Evolutionary conservation across 2,329 filamentous ascomycete species (phyloP).

Genomic region (Monilinia vaccinii-corymbosi): DNA sequence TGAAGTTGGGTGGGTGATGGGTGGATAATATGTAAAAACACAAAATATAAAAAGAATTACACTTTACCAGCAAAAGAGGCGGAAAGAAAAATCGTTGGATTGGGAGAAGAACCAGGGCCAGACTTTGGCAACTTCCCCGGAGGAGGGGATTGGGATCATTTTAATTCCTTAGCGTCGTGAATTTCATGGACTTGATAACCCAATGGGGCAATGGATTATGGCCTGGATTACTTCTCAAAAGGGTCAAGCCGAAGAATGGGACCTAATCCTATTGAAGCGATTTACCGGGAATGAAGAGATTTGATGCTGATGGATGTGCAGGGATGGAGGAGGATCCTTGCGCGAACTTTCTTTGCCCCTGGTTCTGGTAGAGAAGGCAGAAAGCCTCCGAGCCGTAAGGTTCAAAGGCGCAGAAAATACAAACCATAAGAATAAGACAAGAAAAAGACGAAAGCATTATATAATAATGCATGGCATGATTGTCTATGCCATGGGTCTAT

Average conservation of each 20-base stretch:
- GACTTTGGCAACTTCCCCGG: not conserved
- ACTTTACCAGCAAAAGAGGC: not conserved
- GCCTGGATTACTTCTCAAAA: not conserved
- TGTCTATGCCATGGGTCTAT: too few species aligned
- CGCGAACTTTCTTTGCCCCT: not conserved
- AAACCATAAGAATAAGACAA: too few species aligned
- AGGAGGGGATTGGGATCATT: not conserved
- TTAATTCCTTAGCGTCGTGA: too few species aligned
- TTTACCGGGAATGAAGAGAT: not conserved
- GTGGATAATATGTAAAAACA: not conserved
- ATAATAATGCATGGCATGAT: too few species aligned
- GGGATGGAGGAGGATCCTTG: not conserved
- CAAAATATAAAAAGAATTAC: too few species aligned
- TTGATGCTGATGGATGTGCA: not conserved
- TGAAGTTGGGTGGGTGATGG: too few species aligned
- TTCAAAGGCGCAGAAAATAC: too few species aligned
- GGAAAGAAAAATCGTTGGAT: too few species aligned
- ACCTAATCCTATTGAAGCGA: not conserved
- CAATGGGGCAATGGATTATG: accelerated
- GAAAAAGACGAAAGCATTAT: too few species aligned
- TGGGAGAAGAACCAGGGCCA: not conserved
- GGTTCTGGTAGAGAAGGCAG: not conserved
- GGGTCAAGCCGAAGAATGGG: accelerated
- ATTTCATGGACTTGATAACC: not conserved
- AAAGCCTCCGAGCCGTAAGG: not conserved